Evolutionary conservation across 23 red algal species (phyloP), one percentile per base, ranked within the genome.

Genomic region (Agarophyton chilense): DNA sequence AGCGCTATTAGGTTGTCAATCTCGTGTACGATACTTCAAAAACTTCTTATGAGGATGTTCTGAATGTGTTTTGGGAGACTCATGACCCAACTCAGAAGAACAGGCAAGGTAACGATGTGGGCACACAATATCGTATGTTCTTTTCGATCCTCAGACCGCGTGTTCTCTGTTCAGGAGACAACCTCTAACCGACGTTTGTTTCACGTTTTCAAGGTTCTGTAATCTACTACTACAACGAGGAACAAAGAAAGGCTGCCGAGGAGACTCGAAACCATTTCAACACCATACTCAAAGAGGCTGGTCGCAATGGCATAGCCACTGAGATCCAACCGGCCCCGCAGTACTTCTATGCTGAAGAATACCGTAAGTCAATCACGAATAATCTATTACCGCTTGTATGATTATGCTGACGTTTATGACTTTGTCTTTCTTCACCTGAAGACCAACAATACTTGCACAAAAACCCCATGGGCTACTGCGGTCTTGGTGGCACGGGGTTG

Each of bases 51-150:
- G 78, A 87, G 46, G 63, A 91, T 53, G 56, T 98, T 38, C 54
- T 93, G 41, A 83, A 98, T 66, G 88, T 98, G 11, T 98, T 98
- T 60, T 98, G 92, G 92, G 53, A 87, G 1, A 25, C 57, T 17
- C 96, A 98, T 44, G 85, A 95, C 50, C 90, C 92, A 35, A 98
- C 96, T 47, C 89, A 88, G 42, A 56, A 63, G 74, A 93, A 98
- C 76, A 54, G 96, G 25, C 96, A 98, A 68, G 96, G 96, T 40
- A 95, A 95, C 58, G 96, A 98, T 77, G 87, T 93, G 31, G 96
- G 96, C 58, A 90, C 93, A 33, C 96, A 98, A 41, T 98, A 98
- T 61, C 88, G 92, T 89, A 55, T 6, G 77, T 61, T 42, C 9
- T 24, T 58, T 12, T 60, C 17, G 22, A 49, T 50, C 32, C 1